Base-by-base conservation (phyloP, 148 eudicot species). In the Rhododendron kiyosumense region DNA sequence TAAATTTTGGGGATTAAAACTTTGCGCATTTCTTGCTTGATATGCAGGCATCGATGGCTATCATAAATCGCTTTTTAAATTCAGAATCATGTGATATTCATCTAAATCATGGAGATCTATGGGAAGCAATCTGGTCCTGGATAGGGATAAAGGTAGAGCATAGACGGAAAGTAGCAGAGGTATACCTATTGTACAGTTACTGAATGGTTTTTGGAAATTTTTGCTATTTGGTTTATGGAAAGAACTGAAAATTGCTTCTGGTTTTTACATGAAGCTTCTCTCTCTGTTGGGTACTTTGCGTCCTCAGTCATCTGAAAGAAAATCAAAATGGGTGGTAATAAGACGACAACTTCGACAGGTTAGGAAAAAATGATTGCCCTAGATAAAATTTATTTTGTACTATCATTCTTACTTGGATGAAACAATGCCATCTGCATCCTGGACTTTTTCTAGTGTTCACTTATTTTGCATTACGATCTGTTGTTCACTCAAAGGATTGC, bases 51-150 rank as follows among this genome's bases (percentile, higher is more conserved):
- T 87, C 98, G 49, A 86, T 95, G 91, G 98, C 92, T 91, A 91
- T 95, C 57, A 54, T 95, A 77, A 83, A 79, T 85, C 90, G 83
- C 49, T 93, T 93, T 89, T 95, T 93, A 88, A 88, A 89, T 85
- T 91, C 93, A 12, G 96, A 94, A 85, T 95, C 93, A 79, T 92
- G 96, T 88, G 94, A 95, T 85, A 92, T 96, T 87, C 99, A 96
- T 92, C 89, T 96, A 79, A 96, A 93, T 91, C 99, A 96, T 91
- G 98, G 93, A 81, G 91, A 91, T 85, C 89, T 96, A 54, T 86
- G 94, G 90, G 94, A 95, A 38, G 99, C 97, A 83, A 92, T 96
- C 90, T 96, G 99, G 99, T 91, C 96, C 36, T 96, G 99, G 99
- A 85, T 92, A 63, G 99, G 99, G 85, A 90, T 95, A 63, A 92